Percentiles rank a stretch among this genome's conserved stretches.
These are phyloP conservation scores for Xylaria hypoxylon DNA, from an alignment of 2,329 filamentous ascomycete species.

Conservation along the genomic window DNA sequence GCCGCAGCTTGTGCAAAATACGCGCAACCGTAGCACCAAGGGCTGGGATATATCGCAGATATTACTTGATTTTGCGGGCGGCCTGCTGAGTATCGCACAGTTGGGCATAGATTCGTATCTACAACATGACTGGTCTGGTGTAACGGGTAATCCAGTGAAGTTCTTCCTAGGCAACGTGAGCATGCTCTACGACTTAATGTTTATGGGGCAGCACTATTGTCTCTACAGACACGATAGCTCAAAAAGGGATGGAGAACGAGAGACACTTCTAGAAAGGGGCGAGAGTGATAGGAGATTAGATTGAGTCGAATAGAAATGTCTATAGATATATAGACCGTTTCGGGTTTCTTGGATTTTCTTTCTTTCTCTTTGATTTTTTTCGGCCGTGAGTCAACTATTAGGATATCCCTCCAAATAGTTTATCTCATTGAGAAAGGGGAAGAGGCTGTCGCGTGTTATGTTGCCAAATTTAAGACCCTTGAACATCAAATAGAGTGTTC, in stretches of 20 bases:
- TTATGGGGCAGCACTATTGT: conserved; percentile 89
- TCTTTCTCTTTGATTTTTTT: too few relatives aligned
- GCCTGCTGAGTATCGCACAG: conserved; percentile 83
- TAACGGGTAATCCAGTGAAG: conserved; percentile 93
- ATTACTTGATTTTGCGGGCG: conserved; percentile 84
- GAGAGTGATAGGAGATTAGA: conserved; percentile 50
- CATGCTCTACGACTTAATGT: conserved; percentile 86
- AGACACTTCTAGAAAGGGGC: conserved; percentile 53
- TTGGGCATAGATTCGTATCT: conserved; percentile 86
- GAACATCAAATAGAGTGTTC: not conserved
- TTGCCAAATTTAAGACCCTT: not conserved
- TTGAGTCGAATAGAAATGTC: conserved; percentile 34
- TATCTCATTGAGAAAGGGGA: too few relatives aligned
- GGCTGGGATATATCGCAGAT: conserved; percentile 92
- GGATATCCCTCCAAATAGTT: not conserved
- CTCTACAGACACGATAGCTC: conserved; percentile 67
- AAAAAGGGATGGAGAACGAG: conserved; percentile 51
- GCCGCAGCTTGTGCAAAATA: conserved; percentile 87
- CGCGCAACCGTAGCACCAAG: conserved; percentile 82
- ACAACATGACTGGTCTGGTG: conserved; percentile 87
- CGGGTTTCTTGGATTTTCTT: too few relatives aligned
- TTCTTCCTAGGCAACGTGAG: conserved; percentile 86
- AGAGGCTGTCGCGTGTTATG: not conserved
- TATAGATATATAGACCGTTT: not conserved
- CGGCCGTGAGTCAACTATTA: not conserved